Percentiles rank a stretch among this genome's conserved stretches.
Evolutionary conservation across 768 basidiomycete genomes (phyloP).

Genomic region (Mycena filopes): DNA sequence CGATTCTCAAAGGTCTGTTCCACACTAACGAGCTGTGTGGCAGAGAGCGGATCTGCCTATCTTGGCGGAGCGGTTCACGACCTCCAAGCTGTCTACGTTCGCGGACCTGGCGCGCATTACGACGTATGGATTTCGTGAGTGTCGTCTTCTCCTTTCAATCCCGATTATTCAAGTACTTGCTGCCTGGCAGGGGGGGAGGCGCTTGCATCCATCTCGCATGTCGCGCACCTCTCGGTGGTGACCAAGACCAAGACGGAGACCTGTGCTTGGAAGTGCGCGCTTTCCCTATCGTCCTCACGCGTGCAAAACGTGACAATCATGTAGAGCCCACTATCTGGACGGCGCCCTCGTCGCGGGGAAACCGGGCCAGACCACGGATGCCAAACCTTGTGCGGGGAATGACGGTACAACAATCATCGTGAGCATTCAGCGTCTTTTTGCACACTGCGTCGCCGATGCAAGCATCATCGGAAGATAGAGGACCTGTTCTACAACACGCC

Average conservation of each 20-base stretch:
- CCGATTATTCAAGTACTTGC: too few species aligned
- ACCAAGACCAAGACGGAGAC: constrained; percentile 87
- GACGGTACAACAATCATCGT: constrained; percentile 93
- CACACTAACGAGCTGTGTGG: too few species aligned
- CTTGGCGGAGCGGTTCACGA: constrained; percentile 94
- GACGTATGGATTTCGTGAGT: constrained; percentile 93
- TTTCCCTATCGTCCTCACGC: too few species aligned
- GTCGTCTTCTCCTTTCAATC: not conserved
- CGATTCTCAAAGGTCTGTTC: not conserved
- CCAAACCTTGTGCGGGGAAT: constrained; percentile 93
- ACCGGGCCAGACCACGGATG: constrained; percentile 76
- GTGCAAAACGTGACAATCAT: too few species aligned
- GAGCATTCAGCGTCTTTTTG: constrained; percentile 36
- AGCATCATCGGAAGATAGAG: constrained; percentile 78
- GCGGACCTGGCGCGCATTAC: constrained; percentile 85
- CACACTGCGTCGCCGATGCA: constrained; percentile 1
- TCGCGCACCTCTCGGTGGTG: constrained; percentile 87
- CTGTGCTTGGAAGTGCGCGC: constrained; percentile 92
- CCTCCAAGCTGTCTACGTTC: constrained; percentile 89
- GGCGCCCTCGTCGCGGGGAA: constrained; percentile 78
- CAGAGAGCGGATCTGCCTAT: constrained; percentile 91
- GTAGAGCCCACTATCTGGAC: constrained; percentile 85
- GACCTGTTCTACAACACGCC: constrained; percentile 96
- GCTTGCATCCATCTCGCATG: constrained; percentile 94
- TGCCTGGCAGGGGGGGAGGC: constrained; percentile 71